Percentiles rank a stretch among this genome's conserved stretches.
Conservation (phyloP, 2,329 filamentous ascomycete species). For the Stachybotrys elegans region DNA sequence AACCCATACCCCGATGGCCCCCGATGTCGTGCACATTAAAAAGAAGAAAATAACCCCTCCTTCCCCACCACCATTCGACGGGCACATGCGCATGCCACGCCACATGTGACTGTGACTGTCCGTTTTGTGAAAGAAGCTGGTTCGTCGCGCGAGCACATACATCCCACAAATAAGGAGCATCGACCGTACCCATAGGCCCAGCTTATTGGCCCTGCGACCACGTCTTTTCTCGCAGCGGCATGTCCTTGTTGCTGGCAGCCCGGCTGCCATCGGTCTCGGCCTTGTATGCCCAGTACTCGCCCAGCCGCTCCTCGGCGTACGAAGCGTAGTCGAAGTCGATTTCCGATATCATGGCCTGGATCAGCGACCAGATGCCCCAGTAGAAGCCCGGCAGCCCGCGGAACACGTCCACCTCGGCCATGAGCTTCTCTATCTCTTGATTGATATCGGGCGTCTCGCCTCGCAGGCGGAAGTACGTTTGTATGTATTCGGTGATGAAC, state of each 20-base stretch:
- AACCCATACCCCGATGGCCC: too few relatives aligned
- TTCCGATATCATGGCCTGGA: conserved; percentile 88
- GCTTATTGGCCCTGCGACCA: conserved; percentile 53
- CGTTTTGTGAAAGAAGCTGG: too few relatives aligned
- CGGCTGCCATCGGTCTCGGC: conserved; percentile 64
- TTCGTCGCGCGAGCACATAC: too few relatives aligned
- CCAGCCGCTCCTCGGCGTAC: conserved; percentile 80
- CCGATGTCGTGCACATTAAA: too few relatives aligned
- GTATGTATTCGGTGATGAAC: conserved; percentile 81
- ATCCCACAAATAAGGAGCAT: too few relatives aligned
- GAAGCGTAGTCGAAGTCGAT: conserved; percentile 96
- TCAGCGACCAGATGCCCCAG: conserved; percentile 93
- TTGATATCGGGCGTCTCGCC: conserved; percentile 44
- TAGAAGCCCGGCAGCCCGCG: conserved; percentile 85
- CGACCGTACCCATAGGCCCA: too few relatives aligned
- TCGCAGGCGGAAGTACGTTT: conserved; percentile 59
- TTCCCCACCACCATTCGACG: too few relatives aligned
- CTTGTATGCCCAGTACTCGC: conserved; percentile 93
- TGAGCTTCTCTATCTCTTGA: conserved; percentile 63
- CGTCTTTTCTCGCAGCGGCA: conserved; percentile 70
- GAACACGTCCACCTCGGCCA: conserved; percentile 78
- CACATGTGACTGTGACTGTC: too few relatives aligned
- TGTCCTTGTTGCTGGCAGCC: conserved; percentile 44
- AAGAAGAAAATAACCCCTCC: too few relatives aligned
- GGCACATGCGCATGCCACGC: too few relatives aligned